These are phyloP conservation scores for Centaurea solstitialis DNA, from an alignment of 129 eudicot species.

Conservation along the genomic window DNA sequence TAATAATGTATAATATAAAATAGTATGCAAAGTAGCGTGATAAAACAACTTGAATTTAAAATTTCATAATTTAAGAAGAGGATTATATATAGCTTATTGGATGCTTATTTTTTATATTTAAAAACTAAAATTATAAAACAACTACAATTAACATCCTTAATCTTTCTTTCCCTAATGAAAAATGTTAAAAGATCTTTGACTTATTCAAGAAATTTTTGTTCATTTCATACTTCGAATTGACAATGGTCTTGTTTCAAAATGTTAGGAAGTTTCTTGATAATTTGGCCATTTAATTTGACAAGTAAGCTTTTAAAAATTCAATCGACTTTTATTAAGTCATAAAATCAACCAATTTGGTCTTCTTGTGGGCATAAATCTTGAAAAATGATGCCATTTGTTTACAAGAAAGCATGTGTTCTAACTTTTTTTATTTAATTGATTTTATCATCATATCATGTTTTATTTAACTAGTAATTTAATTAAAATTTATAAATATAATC, in stretches of 20 bases:
- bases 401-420: neutral
- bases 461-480: neutral
- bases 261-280: slow-evolving; percentile 16
- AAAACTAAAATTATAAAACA: neutral
- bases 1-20: too few relatives aligned
- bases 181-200: neutral
- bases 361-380: slow-evolving; percentile 23
- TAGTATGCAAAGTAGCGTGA: too few relatives aligned
- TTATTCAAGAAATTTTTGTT: neutral
- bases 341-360: slow-evolving; percentile 10
- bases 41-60: too few relatives aligned
- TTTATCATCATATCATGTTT: too few relatives aligned
- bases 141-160: neutral
- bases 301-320: neutral
- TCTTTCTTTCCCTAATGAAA: neutral
- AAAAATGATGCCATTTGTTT: slow-evolving; percentile 5
- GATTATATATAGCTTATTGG: too few relatives aligned
- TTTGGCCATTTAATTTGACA: slow-evolving; percentile 9
- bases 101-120: neutral
- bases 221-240: neutral
- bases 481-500: neutral
- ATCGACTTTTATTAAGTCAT: neutral
- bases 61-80: too few relatives aligned
- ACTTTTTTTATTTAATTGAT: too few relatives aligned
- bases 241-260: neutral